Conservation (phyloP, 2,329 filamentous ascomycete genomes). For the Biscogniauxia marginata region DNA sequence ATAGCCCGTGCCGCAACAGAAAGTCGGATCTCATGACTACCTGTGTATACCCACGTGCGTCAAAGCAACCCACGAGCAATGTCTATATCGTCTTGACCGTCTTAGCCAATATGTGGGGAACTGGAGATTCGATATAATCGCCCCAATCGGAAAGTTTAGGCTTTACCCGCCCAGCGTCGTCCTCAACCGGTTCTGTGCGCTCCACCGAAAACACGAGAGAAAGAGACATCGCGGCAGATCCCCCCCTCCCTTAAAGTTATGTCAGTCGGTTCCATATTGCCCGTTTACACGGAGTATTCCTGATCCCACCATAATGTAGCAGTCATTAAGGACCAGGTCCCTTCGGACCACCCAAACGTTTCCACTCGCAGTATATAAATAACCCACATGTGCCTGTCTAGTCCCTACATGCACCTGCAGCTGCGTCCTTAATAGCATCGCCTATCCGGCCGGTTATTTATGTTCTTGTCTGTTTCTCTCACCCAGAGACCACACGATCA, state of each 20-base stretch:
- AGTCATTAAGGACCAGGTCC: neutral
- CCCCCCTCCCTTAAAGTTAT: neutral
- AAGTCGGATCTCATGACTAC: neutral
- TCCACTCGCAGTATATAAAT: neutral
- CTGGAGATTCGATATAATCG: neutral
- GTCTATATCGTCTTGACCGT: neutral
- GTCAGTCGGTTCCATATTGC: neutral
- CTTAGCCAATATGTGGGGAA: neutral
- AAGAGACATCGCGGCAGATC: neutral
- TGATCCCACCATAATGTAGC: neutral
- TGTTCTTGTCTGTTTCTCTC: neutral
- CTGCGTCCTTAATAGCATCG: neutral
- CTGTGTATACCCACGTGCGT: neutral
- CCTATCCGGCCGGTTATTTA: neutral
- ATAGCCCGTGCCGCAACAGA: neutral
- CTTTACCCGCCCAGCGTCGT: neutral
- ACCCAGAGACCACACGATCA: neutral
- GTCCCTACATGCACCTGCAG: neutral
- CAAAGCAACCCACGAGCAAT: neutral
- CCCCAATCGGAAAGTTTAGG: neutral
- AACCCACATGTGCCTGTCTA: neutral
- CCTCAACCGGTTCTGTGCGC: neutral
- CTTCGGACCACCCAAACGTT: neutral
- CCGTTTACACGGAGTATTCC: neutral
- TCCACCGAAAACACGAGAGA: neutral